Evolutionary conservation across 257 asterid species (phyloP), one percentile per base, ranked within the genome.

Genomic region (Mitragyna speciosa): DNA sequence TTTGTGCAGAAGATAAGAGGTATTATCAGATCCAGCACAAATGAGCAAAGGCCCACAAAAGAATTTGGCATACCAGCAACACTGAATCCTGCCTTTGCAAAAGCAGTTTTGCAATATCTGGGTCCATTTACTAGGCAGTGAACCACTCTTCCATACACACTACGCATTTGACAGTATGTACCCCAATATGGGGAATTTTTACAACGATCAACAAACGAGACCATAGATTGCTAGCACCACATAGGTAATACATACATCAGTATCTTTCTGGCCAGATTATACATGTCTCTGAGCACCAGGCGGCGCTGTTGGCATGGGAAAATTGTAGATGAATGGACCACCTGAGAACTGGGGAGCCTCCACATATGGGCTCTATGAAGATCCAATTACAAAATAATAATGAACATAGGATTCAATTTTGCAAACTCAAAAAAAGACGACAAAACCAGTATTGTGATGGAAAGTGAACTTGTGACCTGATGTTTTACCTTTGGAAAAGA

Each of bases 261-360:
- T 48, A 28, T 72, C 72, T 56, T 54, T 24, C 69, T 84, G 56
- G 66, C 56, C 41, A 69, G 81, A 81, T 87, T 80, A 89, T 58
- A 79, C 83, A 79, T 86, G 92, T 82, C 86, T 91, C 81, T 88
- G 92, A 74, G 94, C 93, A 79, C 98, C 99, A 1, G 93, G 98
- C 41, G 98, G 99, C 69, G 98, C 99, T 68, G 95, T 86, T 78
- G 98, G 99, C 94, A 87, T 88, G 54, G 99, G 99, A 69, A 93
- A 92, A 83, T 83, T 86, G 81, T 75, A 85, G 72, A 69, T 86
- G 81, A 72, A 82, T 73, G 84, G 82, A 56, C 84, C 85, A 76
- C 92, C 93, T 51, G 81, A 84, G 28, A 86, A 85, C 68, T 85
- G 95, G 56, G 98, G 98, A 78, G 97, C 88, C 86, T 93, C 99